Evolutionary conservation across 495 filamentous ascomycete species (phyloP).

Genomic region (Aspergillus cristatus): DNA sequence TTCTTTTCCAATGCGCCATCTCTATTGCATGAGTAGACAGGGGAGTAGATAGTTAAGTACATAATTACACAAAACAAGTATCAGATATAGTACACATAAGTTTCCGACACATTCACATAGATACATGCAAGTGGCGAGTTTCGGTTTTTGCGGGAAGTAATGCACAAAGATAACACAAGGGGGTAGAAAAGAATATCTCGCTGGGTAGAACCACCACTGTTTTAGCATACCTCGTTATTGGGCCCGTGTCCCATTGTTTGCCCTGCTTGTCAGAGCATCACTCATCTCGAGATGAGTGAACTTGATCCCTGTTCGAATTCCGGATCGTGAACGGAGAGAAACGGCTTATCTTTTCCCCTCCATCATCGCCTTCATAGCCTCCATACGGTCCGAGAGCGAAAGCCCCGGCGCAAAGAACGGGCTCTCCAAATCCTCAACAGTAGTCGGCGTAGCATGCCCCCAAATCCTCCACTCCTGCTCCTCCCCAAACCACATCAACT

Average conservation of each 20-base stretch:
- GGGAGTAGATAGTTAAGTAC: background rate
- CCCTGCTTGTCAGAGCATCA: too few relatives aligned
- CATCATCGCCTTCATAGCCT: slow-evolving; percentile 23
- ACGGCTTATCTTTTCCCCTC: slow-evolving; percentile 13
- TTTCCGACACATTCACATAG: too few relatives aligned
- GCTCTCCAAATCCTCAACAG: slow-evolving; percentile 33
- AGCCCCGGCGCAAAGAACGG: slow-evolving; percentile 27
- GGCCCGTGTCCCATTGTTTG: too few relatives aligned
- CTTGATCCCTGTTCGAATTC: too few relatives aligned
- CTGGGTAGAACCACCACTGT: too few relatives aligned
- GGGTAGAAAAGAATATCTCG: background rate
- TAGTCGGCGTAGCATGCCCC: slow-evolving; percentile 58
- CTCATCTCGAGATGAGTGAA: too few relatives aligned
- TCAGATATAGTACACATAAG: slow-evolving; percentile 11
- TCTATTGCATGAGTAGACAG: background rate
- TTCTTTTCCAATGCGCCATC: background rate
- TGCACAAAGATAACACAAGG: background rate
- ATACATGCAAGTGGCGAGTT: slow-evolving; percentile 4
- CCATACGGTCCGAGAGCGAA: slow-evolving; percentile 22
- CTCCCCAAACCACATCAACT: slow-evolving; percentile 43
- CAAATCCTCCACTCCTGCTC: slow-evolving; percentile 65
- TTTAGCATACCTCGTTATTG: too few relatives aligned
- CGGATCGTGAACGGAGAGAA: slow-evolving; percentile 1
- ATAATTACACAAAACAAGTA: slow-evolving; percentile 11
- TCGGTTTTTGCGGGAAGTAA: background rate